Base-by-base conservation (phyloP, 768 basidiomycete species). In the Lactarius sp. region DNA sequence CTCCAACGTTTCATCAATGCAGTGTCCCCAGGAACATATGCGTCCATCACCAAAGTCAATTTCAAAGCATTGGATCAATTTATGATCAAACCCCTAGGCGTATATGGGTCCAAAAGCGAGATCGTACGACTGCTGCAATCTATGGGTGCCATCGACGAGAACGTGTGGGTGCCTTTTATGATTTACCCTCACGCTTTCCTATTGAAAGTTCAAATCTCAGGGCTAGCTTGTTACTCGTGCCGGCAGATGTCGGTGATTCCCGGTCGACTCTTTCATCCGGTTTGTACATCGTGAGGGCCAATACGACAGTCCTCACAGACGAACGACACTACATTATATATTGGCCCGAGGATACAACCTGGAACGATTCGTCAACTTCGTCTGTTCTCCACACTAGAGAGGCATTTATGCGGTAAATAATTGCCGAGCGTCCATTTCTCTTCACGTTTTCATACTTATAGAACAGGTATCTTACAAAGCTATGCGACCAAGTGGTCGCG, bases 381-480 rank as follows among this genome's bases (percentile, higher is more conserved):
- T 72, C 81, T 4, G 76, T 81, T 51, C 68, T 75, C 31, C 77
- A 79, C 6, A 86, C 85, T 71, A 77, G 85, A 4, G 75, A 80
- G 3, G 83, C 85, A 0, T 86, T 86, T 66, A 85, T 86, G 82
- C 73, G 85, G 85, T 83, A 70, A 37, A 71, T 9, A 4, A 20
- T 8, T 12, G 9, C 44, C 62, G 12, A 22, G 47, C 37, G 20
- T n/a, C n/a, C 4, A 20, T 33, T 56, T 36, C 14, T 49, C 16
- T 56, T 14, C n/a, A 18, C 16, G n/a, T 5, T 6, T 36, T 34
- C 9, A 41, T 6, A 44, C 7, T 4, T 20, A 22, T 22, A 22
- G 22, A 22, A 22, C 22, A 22, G 22, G 22, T 22, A 22, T 22
- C 22, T 22, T 22, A 22, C 22, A 22, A 22, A 22, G 22, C 22